Conservation (phyloP, 192 early-diverging fungal genomes). For the Umbelopsis isabellina region DNA sequence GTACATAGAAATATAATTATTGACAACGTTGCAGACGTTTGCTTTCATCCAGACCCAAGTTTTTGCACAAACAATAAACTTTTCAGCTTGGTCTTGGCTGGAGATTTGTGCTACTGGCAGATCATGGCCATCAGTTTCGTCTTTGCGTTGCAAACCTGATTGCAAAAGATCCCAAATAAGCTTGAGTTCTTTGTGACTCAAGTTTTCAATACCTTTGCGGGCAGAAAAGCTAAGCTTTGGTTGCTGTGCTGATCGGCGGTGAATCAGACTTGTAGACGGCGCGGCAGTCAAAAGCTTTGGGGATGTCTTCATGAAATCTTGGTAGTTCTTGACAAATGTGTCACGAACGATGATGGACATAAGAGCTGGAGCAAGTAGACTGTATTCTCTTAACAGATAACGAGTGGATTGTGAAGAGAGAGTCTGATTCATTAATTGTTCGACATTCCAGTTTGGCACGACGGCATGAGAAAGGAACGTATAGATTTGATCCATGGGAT, state of each 20-base stretch:
- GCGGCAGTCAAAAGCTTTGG: not conserved
- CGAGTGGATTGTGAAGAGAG: not conserved
- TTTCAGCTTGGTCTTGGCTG: no score
- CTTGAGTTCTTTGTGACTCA: conserved; percentile 13
- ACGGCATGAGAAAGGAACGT: conserved; percentile 27
- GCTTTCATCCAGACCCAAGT: conserved; percentile 9
- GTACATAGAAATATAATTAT: not conserved
- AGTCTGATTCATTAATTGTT: conserved; percentile 8
- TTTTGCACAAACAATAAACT: not conserved
- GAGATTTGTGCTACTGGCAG: not conserved
- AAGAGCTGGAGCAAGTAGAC: conserved; percentile 28
- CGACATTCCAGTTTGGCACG: conserved; percentile 26
- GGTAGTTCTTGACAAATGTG: conserved; percentile 20
- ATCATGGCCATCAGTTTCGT: not conserved
- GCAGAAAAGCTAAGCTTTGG: not conserved
- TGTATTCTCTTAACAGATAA: conserved; percentile 15
- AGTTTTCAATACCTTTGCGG: conserved; percentile 6
- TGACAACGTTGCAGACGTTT: conserved; percentile 14
- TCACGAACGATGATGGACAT: conserved; percentile 33
- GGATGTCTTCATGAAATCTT: not conserved
- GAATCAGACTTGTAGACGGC: not conserved
- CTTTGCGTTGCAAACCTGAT: not conserved
- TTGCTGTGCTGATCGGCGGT: not conserved
- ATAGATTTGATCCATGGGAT: conserved; percentile 8
- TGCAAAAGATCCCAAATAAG: conserved; percentile 19